Percentiles rank a stretch among this genome's conserved stretches.
These are phyloP conservation scores for Linum trigynum DNA, from an alignment of 345 rosid genomes.

Conservation along the genomic window DNA sequence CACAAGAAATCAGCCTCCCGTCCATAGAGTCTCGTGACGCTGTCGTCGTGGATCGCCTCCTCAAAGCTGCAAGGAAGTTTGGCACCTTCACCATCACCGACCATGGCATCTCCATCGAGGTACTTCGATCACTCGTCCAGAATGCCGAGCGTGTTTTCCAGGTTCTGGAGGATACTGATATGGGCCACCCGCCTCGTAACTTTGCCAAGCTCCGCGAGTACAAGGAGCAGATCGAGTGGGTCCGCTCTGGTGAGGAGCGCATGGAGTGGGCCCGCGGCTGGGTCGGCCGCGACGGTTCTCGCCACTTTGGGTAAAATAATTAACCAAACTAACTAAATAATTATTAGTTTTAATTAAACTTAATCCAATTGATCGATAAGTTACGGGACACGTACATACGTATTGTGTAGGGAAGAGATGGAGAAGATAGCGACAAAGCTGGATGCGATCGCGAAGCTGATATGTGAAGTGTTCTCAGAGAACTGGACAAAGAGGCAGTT, in stretches of 20 bases:
- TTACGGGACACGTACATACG: background rate
- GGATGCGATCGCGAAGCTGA: conserved; percentile 32
- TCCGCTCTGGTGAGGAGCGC: background rate
- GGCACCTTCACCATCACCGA: conserved; percentile 39
- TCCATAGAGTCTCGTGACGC: conserved; percentile 28
- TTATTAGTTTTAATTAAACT: too few species aligned
- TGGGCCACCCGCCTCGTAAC: conserved; percentile 25
- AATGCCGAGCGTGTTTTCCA: conserved; percentile 42
- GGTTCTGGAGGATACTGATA: conserved; percentile 38
- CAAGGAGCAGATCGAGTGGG: background rate
- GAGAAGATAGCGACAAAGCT: conserved; percentile 47
- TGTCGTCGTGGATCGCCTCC: conserved; percentile 29
- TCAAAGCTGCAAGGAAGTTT: conserved; percentile 42
- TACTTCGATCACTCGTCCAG: conserved; percentile 23
- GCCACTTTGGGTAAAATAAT: background rate
- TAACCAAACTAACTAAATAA: background rate
- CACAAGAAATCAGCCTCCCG: conserved; percentile 30
- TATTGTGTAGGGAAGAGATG: conserved; percentile 39
- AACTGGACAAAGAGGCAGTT: background rate
- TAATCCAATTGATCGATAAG: too few species aligned
- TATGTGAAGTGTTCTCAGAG: background rate
- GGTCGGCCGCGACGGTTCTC: background rate
- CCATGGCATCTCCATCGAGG: conserved; percentile 38
- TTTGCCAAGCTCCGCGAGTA: conserved; percentile 3
- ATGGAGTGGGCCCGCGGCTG: background rate